Evolutionary conservation across 2,329 filamentous ascomycete species (phyloP), one percentile per base, ranked within the genome.

Genomic region (Paecilomyces variotii): DNA sequence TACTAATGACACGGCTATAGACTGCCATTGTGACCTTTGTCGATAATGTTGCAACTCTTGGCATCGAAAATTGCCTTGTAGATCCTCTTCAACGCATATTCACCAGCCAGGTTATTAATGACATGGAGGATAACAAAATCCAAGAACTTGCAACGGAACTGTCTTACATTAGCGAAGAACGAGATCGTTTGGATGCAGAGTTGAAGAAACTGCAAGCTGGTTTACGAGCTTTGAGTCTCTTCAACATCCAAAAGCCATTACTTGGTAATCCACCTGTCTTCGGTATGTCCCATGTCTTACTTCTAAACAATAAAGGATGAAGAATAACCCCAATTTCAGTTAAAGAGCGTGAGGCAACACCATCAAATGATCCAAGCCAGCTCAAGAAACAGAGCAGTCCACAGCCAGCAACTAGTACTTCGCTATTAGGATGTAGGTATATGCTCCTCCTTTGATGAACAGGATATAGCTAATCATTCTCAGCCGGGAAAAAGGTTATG

Each of bases 1-100:
- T 45, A 19, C 39, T 45, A 28, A 2, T 5, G 30, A 49, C 5
- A 6, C 11, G 26, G 2, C 1, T 51, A 2, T 24, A 65, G 65
- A 64, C 60, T 64, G 74, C 77, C 1, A 68, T 77, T 2, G 63
- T 75, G 11, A 78, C 74, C 0, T 80, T 82, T 54, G 70, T 77
- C 2, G 77, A 83, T 3, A 80, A 80, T 24, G 68, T 82, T 9
- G 71, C 77, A 19, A 79, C 74, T n/a, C 68, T 82, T 0, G 80
- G 74, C 0, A 70, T 80, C 0, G 80, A 83, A 62, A 78, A 77
- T 32, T 81, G 78, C 52, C 73, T 83, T 0, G 65, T 83, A 0
- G 64, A 58, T 0, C 71, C 76, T 1, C 59, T 82, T 0, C 71
- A 74, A 0, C 56, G 60, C 0, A 78, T 82, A 2, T 68, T 82